These are phyloP conservation scores for Penicillium antarcticum DNA, from an alignment of 495 filamentous ascomycete genomes.

Conservation along the genomic window DNA sequence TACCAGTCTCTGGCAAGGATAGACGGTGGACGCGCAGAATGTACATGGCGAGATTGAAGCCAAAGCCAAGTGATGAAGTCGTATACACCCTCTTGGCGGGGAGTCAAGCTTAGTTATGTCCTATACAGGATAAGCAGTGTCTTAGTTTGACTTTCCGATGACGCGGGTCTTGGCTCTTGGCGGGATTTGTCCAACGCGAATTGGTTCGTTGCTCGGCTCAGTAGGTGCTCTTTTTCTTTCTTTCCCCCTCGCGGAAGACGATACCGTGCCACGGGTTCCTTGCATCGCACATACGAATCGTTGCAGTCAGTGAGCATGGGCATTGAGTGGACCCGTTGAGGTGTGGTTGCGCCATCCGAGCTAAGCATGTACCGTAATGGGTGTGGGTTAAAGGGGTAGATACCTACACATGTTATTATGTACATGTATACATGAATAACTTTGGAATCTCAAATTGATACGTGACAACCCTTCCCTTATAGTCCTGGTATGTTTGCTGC, in stretches of 20 bases:
- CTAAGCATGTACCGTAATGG: not conserved
- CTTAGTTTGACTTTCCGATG: constrained; percentile 4
- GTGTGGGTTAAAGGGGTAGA: too few relatives aligned
- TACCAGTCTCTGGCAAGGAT: not conserved
- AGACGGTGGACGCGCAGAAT: not conserved
- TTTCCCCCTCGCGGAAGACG: not conserved
- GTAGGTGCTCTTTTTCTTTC: constrained; percentile 4
- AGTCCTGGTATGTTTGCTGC: too few relatives aligned
- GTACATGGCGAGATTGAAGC: too few relatives aligned
- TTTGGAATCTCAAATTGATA: too few relatives aligned
- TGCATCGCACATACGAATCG: constrained; percentile 8
- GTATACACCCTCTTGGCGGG: not conserved
- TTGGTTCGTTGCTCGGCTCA: constrained; percentile 11
- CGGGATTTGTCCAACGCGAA: constrained; percentile 2
- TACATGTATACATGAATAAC: too few relatives aligned
- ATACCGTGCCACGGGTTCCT: constrained; percentile 4
- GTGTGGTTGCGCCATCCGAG: not conserved
- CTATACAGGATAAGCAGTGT: constrained; percentile 9
- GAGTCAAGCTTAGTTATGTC: constrained; percentile 4
- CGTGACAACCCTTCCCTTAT: too few relatives aligned
- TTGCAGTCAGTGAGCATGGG: not conserved
- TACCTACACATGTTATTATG: too few relatives aligned
- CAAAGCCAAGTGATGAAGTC: too few relatives aligned
- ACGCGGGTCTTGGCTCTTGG: constrained; percentile 18
- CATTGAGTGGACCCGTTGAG: not conserved